These are phyloP conservation scores for Phyllosticta citriasiana DNA, from an alignment of 2,329 filamentous ascomycete species.

Conservation along the genomic window DNA sequence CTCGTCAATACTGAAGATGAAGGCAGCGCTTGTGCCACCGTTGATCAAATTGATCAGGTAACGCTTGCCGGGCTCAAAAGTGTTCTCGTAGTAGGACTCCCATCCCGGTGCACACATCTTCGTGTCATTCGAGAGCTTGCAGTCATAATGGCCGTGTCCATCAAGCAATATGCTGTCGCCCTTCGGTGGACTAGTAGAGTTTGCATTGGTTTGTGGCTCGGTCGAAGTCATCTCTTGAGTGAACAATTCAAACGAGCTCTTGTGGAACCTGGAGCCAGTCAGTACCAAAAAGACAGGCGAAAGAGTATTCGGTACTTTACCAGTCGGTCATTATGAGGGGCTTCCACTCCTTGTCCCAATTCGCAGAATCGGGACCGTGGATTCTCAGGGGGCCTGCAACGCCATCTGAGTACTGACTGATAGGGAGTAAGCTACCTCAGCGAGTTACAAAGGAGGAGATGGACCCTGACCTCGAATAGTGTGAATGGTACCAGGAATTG, in stretches of 20 bases:
- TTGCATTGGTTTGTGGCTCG: neutral
- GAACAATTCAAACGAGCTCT: conserved; percentile 6
- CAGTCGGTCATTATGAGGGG: conserved; percentile 52
- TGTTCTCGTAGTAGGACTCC: conserved; percentile 1
- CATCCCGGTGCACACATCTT: conserved; percentile 1
- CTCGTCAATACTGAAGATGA: conserved; percentile 30
- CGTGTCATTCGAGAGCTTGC: neutral
- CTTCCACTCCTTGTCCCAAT: conserved; percentile 49
- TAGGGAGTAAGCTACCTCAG: conserved; percentile 1
- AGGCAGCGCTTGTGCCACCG: conserved; percentile 26
- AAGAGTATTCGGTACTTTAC: conserved; percentile 16
- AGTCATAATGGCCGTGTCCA: conserved; percentile 5
- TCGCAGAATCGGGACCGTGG: conserved; percentile 33
- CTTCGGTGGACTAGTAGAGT: neutral
- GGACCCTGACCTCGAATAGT: too few relatives aligned
- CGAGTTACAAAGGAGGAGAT: too few relatives aligned
- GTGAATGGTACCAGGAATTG: conserved; percentile 19
- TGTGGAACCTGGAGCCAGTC: conserved; percentile 29
- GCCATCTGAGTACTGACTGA: conserved; percentile 34
- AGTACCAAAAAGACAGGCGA: conserved; percentile 16
- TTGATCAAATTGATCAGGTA: conserved; percentile 37
- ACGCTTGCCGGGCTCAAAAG: conserved; percentile 25
- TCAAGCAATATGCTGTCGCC: conserved; percentile 7
- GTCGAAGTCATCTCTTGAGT: neutral
- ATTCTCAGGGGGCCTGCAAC: conserved; percentile 30